A percentile compares a stretch with the other conserved stretches of the same genome.
Evolutionary conservation across 2,329 filamentous ascomycete genomes (phyloP).

Genomic region (Helminthosporium solani): DNA sequence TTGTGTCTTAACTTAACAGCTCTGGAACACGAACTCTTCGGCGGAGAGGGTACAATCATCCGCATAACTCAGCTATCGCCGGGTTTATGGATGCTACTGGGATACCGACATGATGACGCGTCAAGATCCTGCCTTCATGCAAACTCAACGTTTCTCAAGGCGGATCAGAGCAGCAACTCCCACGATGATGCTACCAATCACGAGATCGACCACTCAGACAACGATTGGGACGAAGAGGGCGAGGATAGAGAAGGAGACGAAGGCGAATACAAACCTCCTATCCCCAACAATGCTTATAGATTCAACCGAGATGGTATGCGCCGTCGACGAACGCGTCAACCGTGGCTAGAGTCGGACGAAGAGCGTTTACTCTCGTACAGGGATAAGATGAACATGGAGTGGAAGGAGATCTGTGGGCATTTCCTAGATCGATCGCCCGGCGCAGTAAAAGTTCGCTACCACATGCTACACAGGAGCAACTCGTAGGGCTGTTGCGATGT

Average conservation of each 20-base stretch:
- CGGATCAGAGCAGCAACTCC: too few relatives aligned
- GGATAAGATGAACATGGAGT: conserved; percentile 11
- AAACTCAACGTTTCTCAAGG: too few relatives aligned
- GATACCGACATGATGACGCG: conserved; percentile 10
- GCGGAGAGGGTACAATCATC: conserved; percentile 11
- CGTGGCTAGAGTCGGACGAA: conserved; percentile 14
- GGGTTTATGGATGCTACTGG: conserved; percentile 14
- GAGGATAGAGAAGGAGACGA: conserved; percentile 12
- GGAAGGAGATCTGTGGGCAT: conserved; percentile 9
- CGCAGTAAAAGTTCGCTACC: too few relatives aligned
- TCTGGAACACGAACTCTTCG: conserved; percentile 8
- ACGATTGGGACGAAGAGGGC: conserved; percentile 10
- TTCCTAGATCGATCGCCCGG: too few relatives aligned
- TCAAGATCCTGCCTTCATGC: too few relatives aligned
- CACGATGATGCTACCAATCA: too few relatives aligned
- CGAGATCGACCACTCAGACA: conserved; percentile 12
- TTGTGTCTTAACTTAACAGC: conserved; percentile 5
- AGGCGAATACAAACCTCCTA: conserved; percentile 6
- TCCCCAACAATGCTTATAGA: not conserved
- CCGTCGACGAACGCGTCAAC: conserved; percentile 5
- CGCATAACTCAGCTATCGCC: conserved; percentile 8
- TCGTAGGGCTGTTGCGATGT: too few relatives aligned
- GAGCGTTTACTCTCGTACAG: conserved; percentile 12
- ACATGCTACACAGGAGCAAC: too few relatives aligned
- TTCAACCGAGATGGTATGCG: too few relatives aligned